Evolutionary conservation across 2,329 filamentous ascomycete species (phyloP).

Genomic region (Hypoxylon sp.): DNA sequence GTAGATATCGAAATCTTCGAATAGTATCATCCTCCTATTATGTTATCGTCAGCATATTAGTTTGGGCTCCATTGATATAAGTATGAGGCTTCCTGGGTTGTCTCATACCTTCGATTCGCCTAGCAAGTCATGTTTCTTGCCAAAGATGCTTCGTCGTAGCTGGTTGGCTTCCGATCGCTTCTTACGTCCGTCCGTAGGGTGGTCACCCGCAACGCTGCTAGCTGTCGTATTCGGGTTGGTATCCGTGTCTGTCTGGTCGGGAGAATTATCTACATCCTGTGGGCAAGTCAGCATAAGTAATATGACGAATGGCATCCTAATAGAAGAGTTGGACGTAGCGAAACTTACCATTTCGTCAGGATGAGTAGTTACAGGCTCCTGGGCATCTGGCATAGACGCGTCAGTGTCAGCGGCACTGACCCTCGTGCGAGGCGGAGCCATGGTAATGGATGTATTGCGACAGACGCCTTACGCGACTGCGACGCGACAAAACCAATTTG

Average conservation of each 20-base stretch:
- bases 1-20: conserved; percentile 91
- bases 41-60: conserved; percentile 29
- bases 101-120: conserved; percentile 87
- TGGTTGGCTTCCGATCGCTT: conserved; percentile 88
- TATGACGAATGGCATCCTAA: neutral
- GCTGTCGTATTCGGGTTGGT: conserved; percentile 78
- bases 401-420: conserved; percentile 68
- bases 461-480: conserved; percentile 68
- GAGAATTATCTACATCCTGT: conserved; percentile 74
- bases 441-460: conserved; percentile 51
- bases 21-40: conserved; percentile 91
- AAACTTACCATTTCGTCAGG: conserved; percentile 65
- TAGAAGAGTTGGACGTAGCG: conserved; percentile 14
- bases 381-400: conserved; percentile 74
- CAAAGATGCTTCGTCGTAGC: conserved; percentile 90
- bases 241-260: conserved; percentile 75
- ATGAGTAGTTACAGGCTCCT: conserved; percentile 57
- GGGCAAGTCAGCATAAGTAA: conserved; percentile 27
- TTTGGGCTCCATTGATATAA: conserved; percentile 53
- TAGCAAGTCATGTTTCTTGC: conserved; percentile 92
- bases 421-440: conserved; percentile 68
- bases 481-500: conserved; percentile 57
- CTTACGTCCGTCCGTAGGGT: conserved; percentile 80
- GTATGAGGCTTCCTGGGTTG: conserved; percentile 17
- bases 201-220: conserved; percentile 87